A percentile compares a stretch with the other conserved stretches of the same genome.
These are phyloP conservation scores for Coniochaeta sp. DNA, from an alignment of 2,329 filamentous ascomycete genomes.

Conservation along the genomic window DNA sequence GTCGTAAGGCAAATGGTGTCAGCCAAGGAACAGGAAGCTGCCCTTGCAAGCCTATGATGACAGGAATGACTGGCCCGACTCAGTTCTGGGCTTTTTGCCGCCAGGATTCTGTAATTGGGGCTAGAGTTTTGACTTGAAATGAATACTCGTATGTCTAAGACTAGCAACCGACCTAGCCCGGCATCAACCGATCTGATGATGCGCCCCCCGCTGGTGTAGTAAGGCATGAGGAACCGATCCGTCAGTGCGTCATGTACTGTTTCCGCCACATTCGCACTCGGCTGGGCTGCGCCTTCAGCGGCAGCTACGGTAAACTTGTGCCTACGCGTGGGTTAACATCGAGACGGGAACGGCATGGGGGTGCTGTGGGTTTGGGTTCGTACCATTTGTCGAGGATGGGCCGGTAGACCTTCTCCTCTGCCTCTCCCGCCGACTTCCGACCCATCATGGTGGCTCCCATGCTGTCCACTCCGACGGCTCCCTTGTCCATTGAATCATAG, in stretches of 20 bases:
- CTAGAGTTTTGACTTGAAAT: no score
- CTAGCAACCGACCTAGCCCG: no score
- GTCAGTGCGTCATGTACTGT: conserved; percentile 4
- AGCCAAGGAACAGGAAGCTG: no score
- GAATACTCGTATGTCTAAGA: no score
- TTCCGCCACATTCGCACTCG: conserved; percentile 2
- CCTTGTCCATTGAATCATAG: conserved; percentile 4
- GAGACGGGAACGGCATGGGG: no score
- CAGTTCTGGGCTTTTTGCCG: no score
- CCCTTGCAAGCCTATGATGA: no score
- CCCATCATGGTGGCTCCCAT: conserved; percentile 5
- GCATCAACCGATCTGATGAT: no score
- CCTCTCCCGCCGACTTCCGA: conserved; percentile 1
- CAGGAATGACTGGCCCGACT: no score
- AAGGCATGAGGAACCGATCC: conserved; percentile 6
- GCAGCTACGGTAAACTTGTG: conserved; percentile 3
- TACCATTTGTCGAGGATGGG: conserved; percentile 6
- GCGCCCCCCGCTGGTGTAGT: conserved; percentile 5
- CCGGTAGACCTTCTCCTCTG: conserved; percentile 7
- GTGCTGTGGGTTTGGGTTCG: no score
- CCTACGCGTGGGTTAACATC: conserved; percentile 3
- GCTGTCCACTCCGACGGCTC: conserved; percentile 6
- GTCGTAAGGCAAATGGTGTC: no score
- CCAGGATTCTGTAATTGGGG: no score
- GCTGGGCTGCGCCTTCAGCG: conserved; percentile 3